Base-by-base conservation (phyloP, 2,329 filamentous ascomycete species). In the Simplicillium aogashimaense region DNA sequence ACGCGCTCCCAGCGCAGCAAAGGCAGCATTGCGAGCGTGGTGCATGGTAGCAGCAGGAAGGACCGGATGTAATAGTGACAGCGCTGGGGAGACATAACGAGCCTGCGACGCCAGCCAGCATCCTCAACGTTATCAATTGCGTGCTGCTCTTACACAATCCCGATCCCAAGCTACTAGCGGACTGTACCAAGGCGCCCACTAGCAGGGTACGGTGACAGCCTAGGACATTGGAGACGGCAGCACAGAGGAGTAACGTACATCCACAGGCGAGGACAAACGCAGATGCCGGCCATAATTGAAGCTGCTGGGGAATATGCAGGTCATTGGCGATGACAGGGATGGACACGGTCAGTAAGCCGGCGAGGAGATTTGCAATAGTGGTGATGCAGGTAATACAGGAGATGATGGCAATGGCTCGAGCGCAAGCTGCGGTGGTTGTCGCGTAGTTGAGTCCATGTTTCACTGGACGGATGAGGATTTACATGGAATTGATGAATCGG, bases 1-100 rank as follows among this genome's bases (percentile, higher is more conserved):
- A 3, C 63, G 64, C 45, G 68, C 59, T 2, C 70, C 67, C 10
- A 68, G 54, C 46, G 64, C 61, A 0, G 65, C 61, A 38, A 69
- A 69, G 1, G 57, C 64, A 3, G 60, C 56, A 35, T 67, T 68
- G 7, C 65, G 54, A 52, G n/a, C n/a, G 29, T 30, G 29, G 9
- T n/a, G 29, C 29, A n/a, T n/a, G 29, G 9, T 9, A 30, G n/a
- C 29, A n/a, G n/a, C n/a, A n/a, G n/a, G n/a, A n/a, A n/a, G 29
- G 9, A 30, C n/a, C n/a, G 7, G 53, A 37, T 17, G 56, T 35
- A 8, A 59, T 47, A 14, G 43, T 36, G 8, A 59, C 46, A 3
- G 51, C 47, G 8, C 46, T 44, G 5, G 57, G 47, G 2, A 55
- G 42, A 31, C 45, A 43, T 37, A 59, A 38, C 8, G 53, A 46